Evolutionary conservation across 768 basidiomycete genomes (phyloP), one percentile per base, ranked within the genome.

Genomic region (Baorangia bicolor): DNA sequence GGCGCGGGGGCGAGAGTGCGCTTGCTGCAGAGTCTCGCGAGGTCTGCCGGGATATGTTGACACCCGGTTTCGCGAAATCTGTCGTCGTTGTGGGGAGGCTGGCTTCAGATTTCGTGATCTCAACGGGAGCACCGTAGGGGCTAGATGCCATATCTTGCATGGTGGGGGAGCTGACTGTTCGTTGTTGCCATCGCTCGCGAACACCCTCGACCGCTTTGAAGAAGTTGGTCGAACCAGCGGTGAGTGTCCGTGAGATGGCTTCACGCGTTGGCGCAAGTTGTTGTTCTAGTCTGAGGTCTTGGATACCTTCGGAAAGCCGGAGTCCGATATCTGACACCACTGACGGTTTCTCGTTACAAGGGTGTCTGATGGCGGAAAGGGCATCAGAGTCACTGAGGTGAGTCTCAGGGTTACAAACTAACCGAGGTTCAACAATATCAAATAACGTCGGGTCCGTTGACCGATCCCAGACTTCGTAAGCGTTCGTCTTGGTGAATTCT

Each of bases 391-490:
- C 39, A 35, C n/a, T n/a, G n/a, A n/a, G 33, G 37, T 23, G 43
- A 40, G 4, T 50, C n/a, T 38, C 12, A 20, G 13, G 6, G n/a
- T 20, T 35, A 51, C 44, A 48, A 49, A 62, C 60, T 27, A 57
- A 94, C 93, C 91, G 79, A 34, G 96, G 91, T 69, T 99, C 97
- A 51, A 96, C 83, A 45, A 98, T 91, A 68, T 99, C 97, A 67
- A 99, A 99, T 12, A 98, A 74, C 58, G 93, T 77, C 1, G 93
- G 89, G 71, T 99, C 97, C 1, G 97, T 98, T 38, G 86, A 83
- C 42, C 83, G 77, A 47, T 98, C 85, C 97, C 97, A 99, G 4
- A 92, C 83, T 51, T 89, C 85, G 69, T 86, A 95, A 0, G 94
- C 94, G 61, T 87, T 84, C 27, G 96, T 95, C 61, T 79, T 81